A percentile compares a stretch with the other conserved stretches of the same genome.
Conservation (phyloP, 2,329 filamentous ascomycete species). For the Chaetomium strumarium region DNA sequence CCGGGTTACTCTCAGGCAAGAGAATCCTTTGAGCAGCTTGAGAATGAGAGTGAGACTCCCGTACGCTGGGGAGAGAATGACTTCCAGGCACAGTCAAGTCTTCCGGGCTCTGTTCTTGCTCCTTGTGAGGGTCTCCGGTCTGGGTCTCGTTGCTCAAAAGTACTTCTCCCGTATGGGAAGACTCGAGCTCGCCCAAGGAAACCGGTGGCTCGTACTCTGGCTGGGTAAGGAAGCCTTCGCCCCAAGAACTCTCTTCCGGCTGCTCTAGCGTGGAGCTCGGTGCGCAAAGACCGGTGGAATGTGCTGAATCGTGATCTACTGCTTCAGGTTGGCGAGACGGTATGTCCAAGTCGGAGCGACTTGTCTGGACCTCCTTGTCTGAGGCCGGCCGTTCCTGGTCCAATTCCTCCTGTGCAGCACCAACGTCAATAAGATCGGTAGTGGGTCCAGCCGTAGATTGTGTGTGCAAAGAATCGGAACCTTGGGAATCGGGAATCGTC, state of each 20-base stretch:
- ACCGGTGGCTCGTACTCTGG: slow-evolving; percentile 7
- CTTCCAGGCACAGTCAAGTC: neutral
- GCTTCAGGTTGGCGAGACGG: slow-evolving; percentile 16
- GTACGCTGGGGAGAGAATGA: neutral
- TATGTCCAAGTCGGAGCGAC: slow-evolving; percentile 10
- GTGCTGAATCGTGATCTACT: neutral
- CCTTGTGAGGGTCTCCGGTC: neutral
- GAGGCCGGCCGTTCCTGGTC: neutral
- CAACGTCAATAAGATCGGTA: neutral
- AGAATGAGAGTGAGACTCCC: neutral
- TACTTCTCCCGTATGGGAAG: neutral
- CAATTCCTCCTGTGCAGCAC: neutral
- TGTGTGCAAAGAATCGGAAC: slow-evolving; percentile 16
- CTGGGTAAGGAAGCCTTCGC: slow-evolving; percentile 16
- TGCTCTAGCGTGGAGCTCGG: neutral
- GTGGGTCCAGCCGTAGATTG: neutral
- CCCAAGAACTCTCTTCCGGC: neutral
- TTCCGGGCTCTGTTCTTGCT: neutral
- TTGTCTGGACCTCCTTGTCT: neutral
- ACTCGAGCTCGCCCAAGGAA: neutral
- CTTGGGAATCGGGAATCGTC: slow-evolving; percentile 43
- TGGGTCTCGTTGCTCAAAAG: neutral
- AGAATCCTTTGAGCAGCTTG: slow-evolving; percentile 17
- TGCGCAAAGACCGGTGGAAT: neutral
- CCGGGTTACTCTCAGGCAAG: slow-evolving; percentile 1